These are phyloP conservation scores for Umbelopsis vinacea DNA, from an alignment of 192 early-diverging fungal species.

Conservation along the genomic window DNA sequence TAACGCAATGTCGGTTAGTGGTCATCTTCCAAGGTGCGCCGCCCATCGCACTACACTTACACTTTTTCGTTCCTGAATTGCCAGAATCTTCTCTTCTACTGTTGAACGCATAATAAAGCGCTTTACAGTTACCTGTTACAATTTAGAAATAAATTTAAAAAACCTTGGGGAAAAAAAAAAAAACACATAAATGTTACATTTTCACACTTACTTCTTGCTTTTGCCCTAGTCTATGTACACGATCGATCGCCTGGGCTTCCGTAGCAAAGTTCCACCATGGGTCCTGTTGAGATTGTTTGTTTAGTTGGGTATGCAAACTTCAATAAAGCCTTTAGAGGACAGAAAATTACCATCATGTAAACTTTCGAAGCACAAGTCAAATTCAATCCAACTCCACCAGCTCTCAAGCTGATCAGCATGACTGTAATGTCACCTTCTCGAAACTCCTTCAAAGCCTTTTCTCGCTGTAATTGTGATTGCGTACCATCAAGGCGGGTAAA, in stretches of 20 bases:
- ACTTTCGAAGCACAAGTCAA: constrained; percentile 73
- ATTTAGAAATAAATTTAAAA: background rate
- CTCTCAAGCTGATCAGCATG: constrained; percentile 70
- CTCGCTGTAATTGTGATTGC: constrained; percentile 61
- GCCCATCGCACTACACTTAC: constrained; percentile 8
- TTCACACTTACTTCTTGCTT: constrained; percentile 43
- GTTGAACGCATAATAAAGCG: constrained; percentile 44
- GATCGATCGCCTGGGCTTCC: constrained; percentile 82
- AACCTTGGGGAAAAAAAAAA: constrained; percentile 5
- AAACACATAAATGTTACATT: background rate
- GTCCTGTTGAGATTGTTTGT: constrained; percentile 50
- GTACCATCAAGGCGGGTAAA: constrained; percentile 85
- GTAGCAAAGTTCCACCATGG: constrained; percentile 82
- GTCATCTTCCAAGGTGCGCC: background rate
- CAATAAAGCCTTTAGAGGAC: constrained; percentile 36
- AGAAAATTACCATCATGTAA: constrained; percentile 64
- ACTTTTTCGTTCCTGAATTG: constrained; percentile 55
- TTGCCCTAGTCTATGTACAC: constrained; percentile 85
- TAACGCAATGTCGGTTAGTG: constrained; percentile 25
- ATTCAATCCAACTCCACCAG: constrained; percentile 82
- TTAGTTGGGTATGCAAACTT: constrained; percentile 36
- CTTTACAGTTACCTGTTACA: constrained; percentile 30
- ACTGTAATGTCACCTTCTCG: constrained; percentile 56
- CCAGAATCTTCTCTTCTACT: constrained; percentile 60
- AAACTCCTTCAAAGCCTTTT: constrained; percentile 59